phyloP scores from a whole-genome alignment of 78 protist species.

The Polysphondylium violaceum region DNA sequence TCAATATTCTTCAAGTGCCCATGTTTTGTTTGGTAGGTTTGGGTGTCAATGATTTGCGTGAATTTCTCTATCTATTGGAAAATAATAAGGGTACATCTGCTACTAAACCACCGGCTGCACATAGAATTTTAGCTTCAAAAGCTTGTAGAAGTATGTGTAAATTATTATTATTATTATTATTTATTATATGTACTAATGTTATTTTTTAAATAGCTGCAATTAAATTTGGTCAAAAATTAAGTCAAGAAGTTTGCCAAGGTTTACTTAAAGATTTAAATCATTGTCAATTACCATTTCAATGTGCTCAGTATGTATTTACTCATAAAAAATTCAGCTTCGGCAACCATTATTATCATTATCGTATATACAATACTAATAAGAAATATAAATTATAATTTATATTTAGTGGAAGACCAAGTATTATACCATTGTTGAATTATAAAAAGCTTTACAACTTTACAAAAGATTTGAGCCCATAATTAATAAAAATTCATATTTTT shows the following conservation, averaged over 20 bases:
- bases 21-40: constrained; percentile 39
- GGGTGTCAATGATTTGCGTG: constrained; percentile 33
- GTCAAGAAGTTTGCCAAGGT: not conserved
- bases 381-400: not conserved
- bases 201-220: constrained; percentile 24
- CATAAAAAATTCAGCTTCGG: not conserved
- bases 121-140: constrained; percentile 16
- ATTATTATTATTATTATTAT: not conserved
- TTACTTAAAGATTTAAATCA: constrained; percentile 25
- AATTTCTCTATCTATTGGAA: constrained; percentile 31
- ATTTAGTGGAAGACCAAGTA: constrained; percentile 37
- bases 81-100: constrained; percentile 9
- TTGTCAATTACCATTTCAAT: constrained; percentile 68
- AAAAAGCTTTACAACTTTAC: not conserved
- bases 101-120: constrained; percentile 23
- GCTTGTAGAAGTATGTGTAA: constrained; percentile 41
- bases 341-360: not conserved
- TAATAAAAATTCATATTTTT: too few species aligned
- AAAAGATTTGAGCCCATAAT: not conserved
- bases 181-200: not conserved
- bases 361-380: not conserved
- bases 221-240: constrained; percentile 44
- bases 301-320: constrained; percentile 54
- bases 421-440: constrained; percentile 25
- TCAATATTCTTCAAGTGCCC: constrained; percentile 3